Conservation (phyloP, 2,329 filamentous ascomycete species). For the Xenoacremonium recifei region DNA sequence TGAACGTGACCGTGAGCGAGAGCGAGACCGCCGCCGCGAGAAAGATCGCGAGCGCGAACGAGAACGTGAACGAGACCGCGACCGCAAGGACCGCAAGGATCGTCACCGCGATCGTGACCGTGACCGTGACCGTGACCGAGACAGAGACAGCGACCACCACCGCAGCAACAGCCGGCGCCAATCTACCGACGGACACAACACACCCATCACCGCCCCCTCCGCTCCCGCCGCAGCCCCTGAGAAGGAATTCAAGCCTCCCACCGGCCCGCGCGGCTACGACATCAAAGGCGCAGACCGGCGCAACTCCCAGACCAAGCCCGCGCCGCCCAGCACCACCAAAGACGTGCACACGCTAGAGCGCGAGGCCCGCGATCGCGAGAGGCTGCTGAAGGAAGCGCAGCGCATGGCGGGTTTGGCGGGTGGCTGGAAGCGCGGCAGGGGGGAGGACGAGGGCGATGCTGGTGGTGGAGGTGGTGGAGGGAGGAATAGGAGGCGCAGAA, state of each 20-base stretch:
- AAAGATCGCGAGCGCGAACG: slow-evolving; percentile 34
- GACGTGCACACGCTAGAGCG: slow-evolving; percentile 70
- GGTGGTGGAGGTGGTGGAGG: slow-evolving; percentile 43
- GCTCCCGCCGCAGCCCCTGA: no score
- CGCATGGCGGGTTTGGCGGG: slow-evolving; percentile 56
- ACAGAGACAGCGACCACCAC: slow-evolving; percentile 27
- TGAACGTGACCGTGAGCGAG: slow-evolving; percentile 19
- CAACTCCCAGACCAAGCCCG: slow-evolving; percentile 29
- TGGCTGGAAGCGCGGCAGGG: slow-evolving; percentile 51
- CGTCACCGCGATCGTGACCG: slow-evolving; percentile 36
- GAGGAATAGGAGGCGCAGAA: slow-evolving; percentile 38
- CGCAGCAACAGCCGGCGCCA: slow-evolving; percentile 34
- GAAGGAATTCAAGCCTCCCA: slow-evolving; percentile 41
- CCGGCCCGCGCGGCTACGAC: slow-evolving; percentile 39
- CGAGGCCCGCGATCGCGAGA: slow-evolving; percentile 63
- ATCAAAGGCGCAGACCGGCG: slow-evolving; percentile 39
- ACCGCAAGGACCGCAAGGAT: slow-evolving; percentile 39
- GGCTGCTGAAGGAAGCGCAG: slow-evolving; percentile 67
- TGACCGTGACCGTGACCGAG: slow-evolving; percentile 30
- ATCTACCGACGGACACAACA: slow-evolving; percentile 22
- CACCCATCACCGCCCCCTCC: no score
- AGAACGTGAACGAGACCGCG: slow-evolving; percentile 39
- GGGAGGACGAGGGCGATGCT: slow-evolving; percentile 36
- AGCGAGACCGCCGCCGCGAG: slow-evolving; percentile 21
- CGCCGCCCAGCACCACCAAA: slow-evolving; percentile 26